Percentiles rank a stretch among this genome's conserved stretches.
Evolutionary conservation across 768 basidiomycete species (phyloP).

Genomic region (Austroboletus eburneus): DNA sequence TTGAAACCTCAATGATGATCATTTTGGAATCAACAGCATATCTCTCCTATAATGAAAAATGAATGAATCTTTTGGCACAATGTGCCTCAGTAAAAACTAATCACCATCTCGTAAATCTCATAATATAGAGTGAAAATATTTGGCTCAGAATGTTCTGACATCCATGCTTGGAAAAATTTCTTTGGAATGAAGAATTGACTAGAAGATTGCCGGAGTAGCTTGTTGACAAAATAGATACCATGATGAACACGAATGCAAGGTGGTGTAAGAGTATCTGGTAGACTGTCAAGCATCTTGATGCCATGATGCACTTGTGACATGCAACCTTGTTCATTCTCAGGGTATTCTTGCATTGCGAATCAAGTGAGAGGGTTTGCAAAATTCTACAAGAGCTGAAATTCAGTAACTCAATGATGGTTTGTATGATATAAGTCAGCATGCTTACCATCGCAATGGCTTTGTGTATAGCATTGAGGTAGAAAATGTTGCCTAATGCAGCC

Average conservation of each 20-base stretch:
- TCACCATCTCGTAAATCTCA: conserved; percentile 1
- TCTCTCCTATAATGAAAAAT: too few relatives aligned
- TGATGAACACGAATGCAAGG: conserved; percentile 19
- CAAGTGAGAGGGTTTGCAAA: conserved; percentile 23
- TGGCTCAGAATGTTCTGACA: background rate
- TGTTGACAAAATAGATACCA: conserved; percentile 21
- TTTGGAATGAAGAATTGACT: conserved; percentile 13
- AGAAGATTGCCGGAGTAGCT: conserved; percentile 10
- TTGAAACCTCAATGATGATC: conserved; percentile 1
- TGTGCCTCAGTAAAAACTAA: too few relatives aligned
- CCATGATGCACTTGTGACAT: conserved; percentile 27
- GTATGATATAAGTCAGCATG: background rate
- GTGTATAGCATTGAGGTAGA: conserved; percentile 23
- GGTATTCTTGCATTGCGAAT: conserved; percentile 25
- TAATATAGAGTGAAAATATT: conserved; percentile 3
- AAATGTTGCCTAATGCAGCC: conserved; percentile 20
- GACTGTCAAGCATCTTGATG: conserved; percentile 27
- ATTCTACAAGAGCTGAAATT: conserved; percentile 4
- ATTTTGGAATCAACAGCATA: conserved; percentile 7
- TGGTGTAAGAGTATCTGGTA: conserved; percentile 21
- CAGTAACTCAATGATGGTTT: background rate
- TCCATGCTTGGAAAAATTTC: conserved; percentile 11
- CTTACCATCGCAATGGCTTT: conserved; percentile 20
- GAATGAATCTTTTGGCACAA: too few relatives aligned
- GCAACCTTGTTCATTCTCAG: conserved; percentile 16